phyloP scores from a whole-genome alignment of 306 rosid species.

The Malus fusca region DNA sequence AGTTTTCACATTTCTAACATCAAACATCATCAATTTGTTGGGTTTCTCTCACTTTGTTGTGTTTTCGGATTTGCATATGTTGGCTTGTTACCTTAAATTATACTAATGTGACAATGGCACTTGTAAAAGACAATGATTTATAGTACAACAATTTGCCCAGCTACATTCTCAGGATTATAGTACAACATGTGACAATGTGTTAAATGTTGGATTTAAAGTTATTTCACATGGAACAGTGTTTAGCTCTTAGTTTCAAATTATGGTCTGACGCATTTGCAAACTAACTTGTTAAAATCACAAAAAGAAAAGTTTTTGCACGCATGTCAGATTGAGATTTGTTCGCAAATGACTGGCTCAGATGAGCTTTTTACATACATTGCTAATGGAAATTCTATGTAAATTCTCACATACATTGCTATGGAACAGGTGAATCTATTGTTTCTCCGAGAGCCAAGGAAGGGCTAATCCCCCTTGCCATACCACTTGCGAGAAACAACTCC shows the following conservation, averaged over 20 bases:
- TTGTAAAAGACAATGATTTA: background rate
- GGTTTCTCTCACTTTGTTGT: background rate
- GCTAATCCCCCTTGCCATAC: conserved; percentile 68
- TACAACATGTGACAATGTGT: background rate
- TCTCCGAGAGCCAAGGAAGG: conserved; percentile 86
- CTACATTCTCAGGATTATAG: background rate
- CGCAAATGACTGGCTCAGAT: too few relatives aligned
- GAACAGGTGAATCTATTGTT: conserved; percentile 72
- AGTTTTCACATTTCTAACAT: background rate
- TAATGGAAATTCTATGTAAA: too few relatives aligned
- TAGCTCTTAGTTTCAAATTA: too few relatives aligned
- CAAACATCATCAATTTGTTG: background rate
- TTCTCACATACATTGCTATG: conserved; percentile 8
- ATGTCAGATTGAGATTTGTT: too few relatives aligned
- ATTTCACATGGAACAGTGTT: too few relatives aligned
- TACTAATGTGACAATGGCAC: background rate
- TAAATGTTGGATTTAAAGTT: too few relatives aligned
- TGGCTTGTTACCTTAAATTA: background rate
- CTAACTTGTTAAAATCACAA: too few relatives aligned
- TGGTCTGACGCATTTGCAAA: too few relatives aligned
- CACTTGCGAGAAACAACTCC: conserved; percentile 59
- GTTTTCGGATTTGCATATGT: background rate
- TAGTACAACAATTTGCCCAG: background rate
- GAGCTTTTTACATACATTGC: too few relatives aligned
- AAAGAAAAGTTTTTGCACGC: too few relatives aligned